Base-by-base conservation (phyloP, 257 asterid genomes). In the Solanum bulbocastanum region DNA sequence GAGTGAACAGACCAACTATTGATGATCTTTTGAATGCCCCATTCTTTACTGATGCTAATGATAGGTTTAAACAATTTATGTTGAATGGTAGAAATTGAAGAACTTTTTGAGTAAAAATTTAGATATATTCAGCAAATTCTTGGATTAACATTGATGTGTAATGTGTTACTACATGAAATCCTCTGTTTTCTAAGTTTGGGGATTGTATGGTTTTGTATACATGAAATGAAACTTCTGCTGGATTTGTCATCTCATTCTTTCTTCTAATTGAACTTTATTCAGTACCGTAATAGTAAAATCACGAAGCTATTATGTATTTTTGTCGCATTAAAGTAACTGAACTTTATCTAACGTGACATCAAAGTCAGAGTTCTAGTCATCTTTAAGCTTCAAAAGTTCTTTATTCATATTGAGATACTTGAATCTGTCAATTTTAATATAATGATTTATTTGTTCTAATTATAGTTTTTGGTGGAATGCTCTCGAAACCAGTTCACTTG, bases 1-100 rank as follows among this genome's bases (percentile, higher is more conserved):
- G 89, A 16, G 86, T 14, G 9, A 56, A 62, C 10, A 86, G 91
- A 87, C 89, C 89, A n/a, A 72, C 16, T 58, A 87, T 46, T 52
- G 30, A n/a, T 30, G 87, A 89, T 25, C 85, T 89, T 32, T 65
- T 86, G 58, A 23, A 39, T 11, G 7, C 20, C 39, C 83, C 83
- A 75, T 75, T 75, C 16, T 75, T 75, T 39, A 11, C 20, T 10
- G 7, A 16, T 69, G 23, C 76, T 39, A 5, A 37, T 40, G 30
- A 39, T 8, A 75, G 27, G 58, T 39, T 75, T 75, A n/a, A 23
- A 22, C 56, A 37, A 23, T 75, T 39, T 23, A 8, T 75, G 56
- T 75, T 75, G 56, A 75, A 74, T 62, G 71, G 71, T 62, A 62
- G 32, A 0, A 62, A 62, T 62, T n/a, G 69, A 62, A 8, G 11